These are phyloP conservation scores for Corrigiola litoralis DNA, from an alignment of 179 eudicot species.

Conservation along the genomic window DNA sequence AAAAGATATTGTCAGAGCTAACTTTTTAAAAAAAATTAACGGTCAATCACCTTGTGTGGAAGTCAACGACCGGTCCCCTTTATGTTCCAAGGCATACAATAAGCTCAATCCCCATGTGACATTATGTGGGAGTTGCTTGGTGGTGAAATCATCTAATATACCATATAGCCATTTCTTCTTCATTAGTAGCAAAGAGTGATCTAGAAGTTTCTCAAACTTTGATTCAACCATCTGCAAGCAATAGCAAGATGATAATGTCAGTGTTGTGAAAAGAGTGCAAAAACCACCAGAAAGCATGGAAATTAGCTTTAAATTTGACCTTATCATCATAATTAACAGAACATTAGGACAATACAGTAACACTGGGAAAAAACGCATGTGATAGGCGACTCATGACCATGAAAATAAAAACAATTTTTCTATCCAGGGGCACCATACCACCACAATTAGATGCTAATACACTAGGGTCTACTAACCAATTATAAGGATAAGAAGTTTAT, in stretches of 20 bases:
- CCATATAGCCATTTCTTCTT: slow-evolving; percentile 90
- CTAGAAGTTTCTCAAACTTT: slow-evolving; percentile 67
- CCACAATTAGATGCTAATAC: not conserved
- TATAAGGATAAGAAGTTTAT: not conserved
- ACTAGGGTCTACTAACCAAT: not conserved
- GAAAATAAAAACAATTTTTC: not conserved
- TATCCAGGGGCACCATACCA: not conserved
- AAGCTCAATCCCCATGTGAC: slow-evolving; percentile 98
- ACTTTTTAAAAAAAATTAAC: not conserved
- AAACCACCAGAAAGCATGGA: not conserved
- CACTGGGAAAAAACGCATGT: not conserved
- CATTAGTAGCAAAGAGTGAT: slow-evolving; percentile 64
- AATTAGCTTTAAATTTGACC: not conserved
- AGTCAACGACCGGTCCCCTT: slow-evolving; percentile 83
- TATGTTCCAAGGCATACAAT: slow-evolving; percentile 89
- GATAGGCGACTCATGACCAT: not conserved
- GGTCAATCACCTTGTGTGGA: slow-evolving; percentile 79
- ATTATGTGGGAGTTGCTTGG: slow-evolving; percentile 95
- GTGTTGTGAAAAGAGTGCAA: not conserved
- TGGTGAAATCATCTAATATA: slow-evolving; percentile 74
- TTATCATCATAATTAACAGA: not conserved
- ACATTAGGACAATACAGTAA: not conserved
- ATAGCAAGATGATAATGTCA: not conserved
- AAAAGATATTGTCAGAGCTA: not conserved
- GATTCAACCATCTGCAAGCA: slow-evolving; percentile 77